Conservation (phyloP, 108 stramenopile genomes). For the Chaetoceros muelleri region DNA sequence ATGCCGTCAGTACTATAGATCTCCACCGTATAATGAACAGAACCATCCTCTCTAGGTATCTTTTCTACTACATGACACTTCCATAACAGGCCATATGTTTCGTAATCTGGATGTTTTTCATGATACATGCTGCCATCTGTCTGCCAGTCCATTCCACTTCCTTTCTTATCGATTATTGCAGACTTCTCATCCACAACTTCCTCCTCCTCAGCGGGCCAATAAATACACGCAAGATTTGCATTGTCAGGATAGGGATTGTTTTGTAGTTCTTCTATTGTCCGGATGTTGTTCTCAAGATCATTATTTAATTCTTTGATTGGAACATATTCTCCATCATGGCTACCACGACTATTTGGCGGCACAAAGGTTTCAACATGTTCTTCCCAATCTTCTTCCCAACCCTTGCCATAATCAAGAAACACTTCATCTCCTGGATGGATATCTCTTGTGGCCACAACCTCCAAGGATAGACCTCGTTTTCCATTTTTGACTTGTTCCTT, state of each 20-base stretch:
- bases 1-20: background rate
- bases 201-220: background rate
- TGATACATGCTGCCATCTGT: background rate
- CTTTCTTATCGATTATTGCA: background rate
- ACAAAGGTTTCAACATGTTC: conserved; percentile 34
- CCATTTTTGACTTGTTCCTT: background rate
- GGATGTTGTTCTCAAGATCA: background rate
- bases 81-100: background rate
- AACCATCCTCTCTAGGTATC: background rate
- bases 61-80: background rate
- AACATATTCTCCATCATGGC: too few species aligned
- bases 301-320: background rate
- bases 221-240: background rate
- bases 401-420: conserved; percentile 56
- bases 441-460: conserved; percentile 63
- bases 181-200: background rate
- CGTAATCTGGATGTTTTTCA: background rate
- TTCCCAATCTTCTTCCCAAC: conserved; percentile 62
- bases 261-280: background rate
- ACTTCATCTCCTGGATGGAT: conserved; percentile 70
- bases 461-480: conserved; percentile 38
- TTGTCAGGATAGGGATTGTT: background rate
- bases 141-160: background rate
- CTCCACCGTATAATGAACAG: background rate
- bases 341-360: conserved; percentile 7